Percentiles rank a stretch among this genome's conserved stretches.
Conservation (phyloP, 169 alveolate species). For the Babesia gibsoni region DNA sequence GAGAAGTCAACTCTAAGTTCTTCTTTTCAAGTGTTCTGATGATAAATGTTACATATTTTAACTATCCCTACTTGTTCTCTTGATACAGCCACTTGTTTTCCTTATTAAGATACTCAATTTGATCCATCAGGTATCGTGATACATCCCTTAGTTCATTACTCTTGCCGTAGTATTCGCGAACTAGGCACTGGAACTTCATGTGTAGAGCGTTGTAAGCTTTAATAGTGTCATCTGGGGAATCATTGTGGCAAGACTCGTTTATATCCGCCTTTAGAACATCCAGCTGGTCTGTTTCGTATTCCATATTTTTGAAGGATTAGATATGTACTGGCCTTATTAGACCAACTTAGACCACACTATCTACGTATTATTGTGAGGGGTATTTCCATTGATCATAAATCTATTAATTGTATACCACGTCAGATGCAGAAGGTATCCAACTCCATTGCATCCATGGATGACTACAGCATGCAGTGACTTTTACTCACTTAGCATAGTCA, state of each 20-base stretch:
- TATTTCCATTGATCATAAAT: too few species aligned
- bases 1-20: conserved; percentile 9
- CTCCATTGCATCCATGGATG: too few species aligned
- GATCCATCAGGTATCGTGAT: conserved; percentile 6
- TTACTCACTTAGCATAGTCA: too few species aligned
- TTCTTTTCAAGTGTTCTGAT: conserved; percentile 9
- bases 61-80: conserved; percentile 22
- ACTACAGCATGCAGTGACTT: too few species aligned
- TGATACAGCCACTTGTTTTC: conserved; percentile 31
- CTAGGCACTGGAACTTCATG: conserved; percentile 52
- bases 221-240: conserved; percentile 5
- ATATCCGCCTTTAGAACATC: not conserved
- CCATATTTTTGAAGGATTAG: not conserved
- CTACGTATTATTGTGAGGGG: not conserved
- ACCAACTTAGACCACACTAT: not conserved
- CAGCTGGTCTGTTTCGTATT: not conserved
- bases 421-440: too few species aligned
- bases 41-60: not conserved
- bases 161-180: conserved; percentile 40
- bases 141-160: conserved; percentile 5
- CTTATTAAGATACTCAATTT: conserved; percentile 16
- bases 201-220: conserved; percentile 40
- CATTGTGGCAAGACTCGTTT: not conserved
- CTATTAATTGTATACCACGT: not conserved
- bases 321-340: too few species aligned